These are phyloP conservation scores for Wakefieldia striispora DNA, from an alignment of 768 basidiomycete species.

Conservation along the genomic window DNA sequence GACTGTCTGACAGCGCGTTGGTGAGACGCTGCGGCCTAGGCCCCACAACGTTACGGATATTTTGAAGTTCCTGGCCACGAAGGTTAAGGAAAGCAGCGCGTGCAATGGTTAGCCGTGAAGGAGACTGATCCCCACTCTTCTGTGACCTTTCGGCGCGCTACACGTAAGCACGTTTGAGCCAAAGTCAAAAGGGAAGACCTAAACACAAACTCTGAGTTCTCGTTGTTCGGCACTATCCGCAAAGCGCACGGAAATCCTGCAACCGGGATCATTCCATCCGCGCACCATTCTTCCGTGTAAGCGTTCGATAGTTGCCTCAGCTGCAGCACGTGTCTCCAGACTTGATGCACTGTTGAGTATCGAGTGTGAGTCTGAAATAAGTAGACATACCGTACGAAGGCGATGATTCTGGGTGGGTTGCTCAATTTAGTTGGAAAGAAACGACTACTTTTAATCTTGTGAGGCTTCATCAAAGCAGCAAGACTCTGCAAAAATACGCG, in stretches of 20 bases:
- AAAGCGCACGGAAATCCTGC: constrained; percentile 76
- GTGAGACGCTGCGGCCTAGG: constrained; percentile 9
- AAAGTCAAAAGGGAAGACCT: background rate
- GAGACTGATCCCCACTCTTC: constrained; percentile 62
- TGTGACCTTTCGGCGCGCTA: constrained; percentile 61
- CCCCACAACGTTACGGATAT: constrained; percentile 1
- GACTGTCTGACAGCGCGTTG: constrained; percentile 6
- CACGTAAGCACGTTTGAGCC: constrained; percentile 1
- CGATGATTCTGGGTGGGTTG: constrained; percentile 75
- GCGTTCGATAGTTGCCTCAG: constrained; percentile 74
- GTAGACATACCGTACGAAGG: constrained; percentile 66
- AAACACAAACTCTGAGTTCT: constrained; percentile 61
- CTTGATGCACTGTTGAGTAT: constrained; percentile 34
- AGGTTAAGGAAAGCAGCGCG: constrained; percentile 76
- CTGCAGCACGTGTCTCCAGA: constrained; percentile 66
- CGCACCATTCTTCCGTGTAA: constrained; percentile 79
- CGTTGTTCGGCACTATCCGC: constrained; percentile 77
- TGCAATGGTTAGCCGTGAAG: constrained; percentile 69
- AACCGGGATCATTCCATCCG: constrained; percentile 74
- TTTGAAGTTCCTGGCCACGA: constrained; percentile 57
- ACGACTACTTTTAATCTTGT: constrained; percentile 70
- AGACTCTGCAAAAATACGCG: constrained; percentile 45
- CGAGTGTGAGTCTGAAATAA: background rate
- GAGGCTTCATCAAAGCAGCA: constrained; percentile 61
- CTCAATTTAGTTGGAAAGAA: constrained; percentile 80